These are phyloP conservation scores for Colletotrichum orchidophilum DNA, from an alignment of 2,329 filamentous ascomycete genomes.

Conservation along the genomic window DNA sequence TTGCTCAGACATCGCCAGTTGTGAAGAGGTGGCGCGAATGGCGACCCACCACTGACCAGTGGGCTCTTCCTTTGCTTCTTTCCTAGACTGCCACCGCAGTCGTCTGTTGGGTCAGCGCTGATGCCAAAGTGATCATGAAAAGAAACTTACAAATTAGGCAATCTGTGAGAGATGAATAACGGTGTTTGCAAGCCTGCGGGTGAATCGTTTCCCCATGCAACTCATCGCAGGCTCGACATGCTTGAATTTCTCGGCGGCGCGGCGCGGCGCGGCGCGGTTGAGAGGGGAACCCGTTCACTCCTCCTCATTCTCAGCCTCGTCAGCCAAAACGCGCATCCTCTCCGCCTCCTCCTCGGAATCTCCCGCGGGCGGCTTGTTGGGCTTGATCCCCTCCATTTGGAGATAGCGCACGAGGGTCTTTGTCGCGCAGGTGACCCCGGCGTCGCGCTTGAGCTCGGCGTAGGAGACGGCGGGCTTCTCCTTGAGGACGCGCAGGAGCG, in stretches of 20 bases:
- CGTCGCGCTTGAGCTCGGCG: conserved; percentile 29
- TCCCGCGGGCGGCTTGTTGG: conserved; percentile 30
- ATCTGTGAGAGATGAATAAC: background rate
- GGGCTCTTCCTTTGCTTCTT: background rate
- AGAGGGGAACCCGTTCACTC: background rate
- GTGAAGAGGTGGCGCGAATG: background rate
- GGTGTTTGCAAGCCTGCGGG: background rate
- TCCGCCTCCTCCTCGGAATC: conserved; percentile 32
- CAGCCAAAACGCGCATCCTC: conserved; percentile 19
- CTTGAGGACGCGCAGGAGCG: conserved; percentile 28
- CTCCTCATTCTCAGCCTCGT: conserved; percentile 19
- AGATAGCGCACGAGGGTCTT: conserved; percentile 31
- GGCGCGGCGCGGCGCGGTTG: background rate
- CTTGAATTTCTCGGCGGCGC: background rate
- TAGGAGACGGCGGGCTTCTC: conserved; percentile 29
- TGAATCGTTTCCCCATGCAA: background rate
- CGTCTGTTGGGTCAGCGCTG: background rate
- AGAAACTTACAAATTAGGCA: conserved; percentile 1
- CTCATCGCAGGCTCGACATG: background rate
- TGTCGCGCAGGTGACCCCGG: conserved; percentile 28
- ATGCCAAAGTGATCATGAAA: background rate
- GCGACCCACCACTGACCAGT: too few species aligned
- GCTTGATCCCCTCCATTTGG: conserved; percentile 33
- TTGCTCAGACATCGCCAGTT: background rate
- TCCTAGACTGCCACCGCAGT: background rate